A percentile compares a stretch with the other conserved stretches of the same genome.
Conservation (phyloP, 2,329 filamentous ascomycete genomes). For the Cercospora sojina region DNA sequence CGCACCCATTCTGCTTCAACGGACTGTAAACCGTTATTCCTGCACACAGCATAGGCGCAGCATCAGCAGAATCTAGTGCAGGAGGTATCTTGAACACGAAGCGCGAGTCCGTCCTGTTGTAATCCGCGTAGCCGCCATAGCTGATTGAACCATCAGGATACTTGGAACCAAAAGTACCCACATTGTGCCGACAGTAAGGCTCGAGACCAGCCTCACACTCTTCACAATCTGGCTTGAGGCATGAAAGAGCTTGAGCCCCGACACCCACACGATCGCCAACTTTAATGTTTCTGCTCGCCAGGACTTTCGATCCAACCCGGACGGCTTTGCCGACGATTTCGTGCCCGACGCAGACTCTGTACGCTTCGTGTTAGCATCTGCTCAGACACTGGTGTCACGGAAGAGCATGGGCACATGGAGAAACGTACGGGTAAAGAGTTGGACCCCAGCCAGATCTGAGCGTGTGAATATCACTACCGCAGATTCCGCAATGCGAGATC, state of each 20-base stretch:
- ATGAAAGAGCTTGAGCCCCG: conserved; percentile 51
- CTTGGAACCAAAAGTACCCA: conserved; percentile 36
- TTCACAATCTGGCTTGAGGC: conserved; percentile 51
- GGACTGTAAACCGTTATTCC: conserved; percentile 74
- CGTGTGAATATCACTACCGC: conserved; percentile 38
- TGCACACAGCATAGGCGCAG: conserved; percentile 72
- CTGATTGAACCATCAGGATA: conserved; percentile 44
- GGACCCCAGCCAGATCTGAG: conserved; percentile 44
- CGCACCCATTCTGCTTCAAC: conserved; percentile 63
- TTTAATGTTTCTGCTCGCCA: conserved; percentile 36
- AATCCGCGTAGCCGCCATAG: conserved; percentile 63
- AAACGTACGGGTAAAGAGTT: conserved; percentile 40
- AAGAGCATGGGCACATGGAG: too few relatives aligned
- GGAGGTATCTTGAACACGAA: conserved; percentile 62
- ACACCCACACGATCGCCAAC: conserved; percentile 50
- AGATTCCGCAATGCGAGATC: conserved; percentile 44
- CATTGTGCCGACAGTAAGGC: conserved; percentile 32
- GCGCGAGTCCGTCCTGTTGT: conserved; percentile 50
- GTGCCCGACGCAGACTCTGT: conserved; percentile 36
- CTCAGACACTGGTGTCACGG: background rate
- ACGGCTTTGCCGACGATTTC: conserved; percentile 39
- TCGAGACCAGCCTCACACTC: conserved; percentile 49
- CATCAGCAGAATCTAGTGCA: conserved; percentile 49
- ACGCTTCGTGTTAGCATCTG: background rate
- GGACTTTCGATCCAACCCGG: conserved; percentile 33